These are phyloP conservation scores for Alternaria panax DNA, from an alignment of 2,329 filamentous ascomycete genomes.

Conservation along the genomic window DNA sequence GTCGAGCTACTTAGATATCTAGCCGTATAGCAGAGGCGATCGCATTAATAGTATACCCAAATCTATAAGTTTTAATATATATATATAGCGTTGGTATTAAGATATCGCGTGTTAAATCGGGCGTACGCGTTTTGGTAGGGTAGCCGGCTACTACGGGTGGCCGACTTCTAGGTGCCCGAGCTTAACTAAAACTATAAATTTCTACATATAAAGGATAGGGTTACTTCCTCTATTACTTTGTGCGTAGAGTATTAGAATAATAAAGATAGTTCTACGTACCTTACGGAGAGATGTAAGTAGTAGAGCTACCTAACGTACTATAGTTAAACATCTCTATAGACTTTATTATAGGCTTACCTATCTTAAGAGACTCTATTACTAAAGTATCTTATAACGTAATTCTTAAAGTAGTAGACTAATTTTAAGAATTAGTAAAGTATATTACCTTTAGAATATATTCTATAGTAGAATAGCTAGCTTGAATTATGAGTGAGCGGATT, in stretches of 20 bases:
- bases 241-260: conserved; percentile 11
- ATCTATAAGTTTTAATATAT: no score
- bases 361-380: neutral
- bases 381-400: conserved; percentile 2
- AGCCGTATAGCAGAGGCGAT: no score
- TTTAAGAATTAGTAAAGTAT: neutral
- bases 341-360: conserved; percentile 10
- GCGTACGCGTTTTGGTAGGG: no score
- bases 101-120: no score
- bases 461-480: neutral
- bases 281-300: conserved; percentile 10
- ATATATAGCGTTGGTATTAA: no score
- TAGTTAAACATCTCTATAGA: conserved; percentile 16
- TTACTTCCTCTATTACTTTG: conserved; percentile 4
- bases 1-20: no score
- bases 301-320: conserved; percentile 7
- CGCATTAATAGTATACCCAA: no score
- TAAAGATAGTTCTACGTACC: conserved; percentile 5
- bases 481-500: neutral
- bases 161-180: no score
- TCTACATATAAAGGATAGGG: conserved; percentile 1
- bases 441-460: neutral
- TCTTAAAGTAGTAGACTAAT: conserved; percentile 2
- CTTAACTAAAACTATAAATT: conserved; percentile 10
- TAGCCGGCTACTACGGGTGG: no score